A percentile compares a stretch with the other conserved stretches of the same genome.
These are phyloP conservation scores for Ramaria rubella DNA, from an alignment of 768 basidiomycete species.

Conservation along the genomic window DNA sequence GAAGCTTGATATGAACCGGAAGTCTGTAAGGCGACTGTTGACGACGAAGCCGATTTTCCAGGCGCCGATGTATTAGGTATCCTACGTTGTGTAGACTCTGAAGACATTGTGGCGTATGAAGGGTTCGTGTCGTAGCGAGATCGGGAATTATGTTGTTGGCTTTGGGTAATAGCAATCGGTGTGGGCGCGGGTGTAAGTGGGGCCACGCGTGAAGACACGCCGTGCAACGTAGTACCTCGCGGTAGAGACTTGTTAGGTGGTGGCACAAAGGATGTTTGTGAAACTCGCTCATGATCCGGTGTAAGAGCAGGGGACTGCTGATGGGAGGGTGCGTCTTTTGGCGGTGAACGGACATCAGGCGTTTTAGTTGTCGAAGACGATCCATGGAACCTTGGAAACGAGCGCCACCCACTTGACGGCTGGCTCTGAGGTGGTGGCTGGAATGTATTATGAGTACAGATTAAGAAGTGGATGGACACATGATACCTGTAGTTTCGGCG, in stretches of 20 bases:
- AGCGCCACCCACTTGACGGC: background rate
- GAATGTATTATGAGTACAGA: background rate
- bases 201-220: conserved; percentile 24
- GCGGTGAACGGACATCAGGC: background rate
- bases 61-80: background rate
- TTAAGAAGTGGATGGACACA: background rate
- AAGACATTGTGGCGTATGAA: background rate
- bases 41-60: background rate
- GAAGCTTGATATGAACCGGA: background rate
- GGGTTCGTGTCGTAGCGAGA: background rate
- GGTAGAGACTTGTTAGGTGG: conserved; percentile 32
- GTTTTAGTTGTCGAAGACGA: background rate
- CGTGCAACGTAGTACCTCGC: conserved; percentile 18
- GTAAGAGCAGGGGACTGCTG: background rate
- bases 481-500: background rate
- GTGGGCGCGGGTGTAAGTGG: conserved; percentile 2
- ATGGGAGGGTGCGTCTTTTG: background rate
- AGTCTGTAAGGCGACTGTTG: background rate
- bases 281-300: background rate
- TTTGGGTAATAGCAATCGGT: conserved; percentile 25
- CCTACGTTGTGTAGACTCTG: background rate
- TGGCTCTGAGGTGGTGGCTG: background rate
- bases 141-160: conserved; percentile 19
- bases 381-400: background rate
- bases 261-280: conserved; percentile 24